Evolutionary conservation across 2,329 filamentous ascomycete species (phyloP), one percentile per base, ranked within the genome.

Genomic region (Alternaria brassicicola): DNA sequence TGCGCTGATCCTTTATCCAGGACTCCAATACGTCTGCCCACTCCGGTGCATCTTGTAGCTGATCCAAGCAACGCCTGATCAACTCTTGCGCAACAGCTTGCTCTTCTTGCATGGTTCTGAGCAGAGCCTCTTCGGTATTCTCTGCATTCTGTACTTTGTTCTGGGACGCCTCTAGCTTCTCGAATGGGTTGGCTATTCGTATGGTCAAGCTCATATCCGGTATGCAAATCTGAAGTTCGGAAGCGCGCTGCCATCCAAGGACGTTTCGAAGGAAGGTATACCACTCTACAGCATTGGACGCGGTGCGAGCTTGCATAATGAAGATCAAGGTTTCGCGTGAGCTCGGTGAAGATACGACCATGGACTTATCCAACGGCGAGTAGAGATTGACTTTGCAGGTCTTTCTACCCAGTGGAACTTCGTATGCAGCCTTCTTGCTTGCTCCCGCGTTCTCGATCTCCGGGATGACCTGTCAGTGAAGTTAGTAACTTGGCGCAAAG

Each of bases 311-410:
- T 28, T 86, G 83, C 74, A 90, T 82, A 59, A 89, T 86, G 51
- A 76, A 77, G 43, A 90, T 88, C 31, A 81, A 80, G 2, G 85
- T 87, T 3, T 85, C 83, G 17, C 74, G 76, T 53, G 80, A 81
- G 57, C 79, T 78, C 3, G 84, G 83, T 30, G 83, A 79, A 82
- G 87, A 89, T 9, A 89, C 76, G 9, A 87, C 88, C 17, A 89
- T 78, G 1, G 87, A 88, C 72, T 90, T 90, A 74, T 90, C 88
- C 15, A 90, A 77, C 3, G 86, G 81, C 2, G 88, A 89, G 67
- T 86, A 90, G 2, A 90, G 72, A 60, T 89, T 89, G 55, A 88
- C 83, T 47, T 79, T 82, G 12, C 84, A 83, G 19, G 77, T 78
- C 60, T 82, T 85, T 17, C 77, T 80, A 46, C 82, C 81, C 10